Evolutionary conservation across 2,329 filamentous ascomycete genomes (phyloP).

Genomic region (Fusarium praegraminearum): DNA sequence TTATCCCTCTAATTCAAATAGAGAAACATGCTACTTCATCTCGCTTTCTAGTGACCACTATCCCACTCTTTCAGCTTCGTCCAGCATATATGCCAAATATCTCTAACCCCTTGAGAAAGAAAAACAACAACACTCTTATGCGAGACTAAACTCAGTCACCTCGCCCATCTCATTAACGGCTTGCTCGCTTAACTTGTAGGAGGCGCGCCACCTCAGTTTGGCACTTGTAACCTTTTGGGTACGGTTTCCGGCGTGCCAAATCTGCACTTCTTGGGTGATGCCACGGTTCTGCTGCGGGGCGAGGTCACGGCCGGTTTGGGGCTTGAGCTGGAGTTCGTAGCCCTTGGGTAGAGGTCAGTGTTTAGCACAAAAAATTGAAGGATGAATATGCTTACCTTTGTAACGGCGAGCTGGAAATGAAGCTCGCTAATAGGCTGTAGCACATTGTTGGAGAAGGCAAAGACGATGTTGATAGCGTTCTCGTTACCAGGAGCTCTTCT

Average conservation of each 20-base stretch:
- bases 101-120: not conserved
- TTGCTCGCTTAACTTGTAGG: slow-evolving; percentile 78
- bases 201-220: slow-evolving; percentile 89
- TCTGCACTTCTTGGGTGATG: slow-evolving; percentile 82
- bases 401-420: slow-evolving; percentile 92
- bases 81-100: not conserved
- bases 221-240: slow-evolving; percentile 78
- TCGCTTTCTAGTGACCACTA: not conserved
- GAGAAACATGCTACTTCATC: slow-evolving; percentile 9
- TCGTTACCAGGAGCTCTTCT: slow-evolving; percentile 66
- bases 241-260: slow-evolving; percentile 78
- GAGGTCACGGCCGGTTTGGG: slow-evolving; percentile 84
- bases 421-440: slow-evolving; percentile 78
- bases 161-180: slow-evolving; percentile 85
- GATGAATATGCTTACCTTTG: slow-evolving; percentile 74
- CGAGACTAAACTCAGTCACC: slow-evolving; percentile 81
- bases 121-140: slow-evolving; percentile 55
- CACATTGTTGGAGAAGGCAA: slow-evolving; percentile 87
- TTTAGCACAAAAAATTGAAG: not conserved
- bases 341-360: slow-evolving; percentile 63
- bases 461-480: slow-evolving; percentile 75
- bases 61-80: slow-evolving; percentile 5
- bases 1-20: not conserved
- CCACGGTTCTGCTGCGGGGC: slow-evolving; percentile 78
- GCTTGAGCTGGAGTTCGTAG: slow-evolving; percentile 83